Evolutionary conservation across 2,329 filamentous ascomycete genomes (phyloP), one percentile per base, ranked within the genome.

Genomic region (Penicillium concentricum): DNA sequence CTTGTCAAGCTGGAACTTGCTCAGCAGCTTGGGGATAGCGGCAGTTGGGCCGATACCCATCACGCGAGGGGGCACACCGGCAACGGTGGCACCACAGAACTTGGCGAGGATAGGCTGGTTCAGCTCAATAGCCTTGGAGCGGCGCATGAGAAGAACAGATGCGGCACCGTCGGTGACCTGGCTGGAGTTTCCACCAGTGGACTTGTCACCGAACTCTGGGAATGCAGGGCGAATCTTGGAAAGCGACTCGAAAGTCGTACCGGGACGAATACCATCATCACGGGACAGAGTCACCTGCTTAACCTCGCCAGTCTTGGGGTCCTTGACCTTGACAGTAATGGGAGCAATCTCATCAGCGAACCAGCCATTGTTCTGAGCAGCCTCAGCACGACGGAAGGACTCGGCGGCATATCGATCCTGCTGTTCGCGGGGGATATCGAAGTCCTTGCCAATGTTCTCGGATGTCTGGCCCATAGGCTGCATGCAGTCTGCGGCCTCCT

Each of bases 401-500:
- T 95, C 91, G 10, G 89, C 89, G 0, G 94, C 91, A 74, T 87
- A 97, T 64, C 83, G 80, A 76, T 99, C 94, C 78, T 97, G 90
- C 72, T 79, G 78, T 72, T 92, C 87, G 59, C 94, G 85, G 2
- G 85, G 79, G 72, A 99, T 87, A 71, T 88, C 85, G 75, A 97
- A 97, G 78, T 97, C 94, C 47, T 86, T 86, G 67, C 88, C 91
- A 28, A 99, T 92, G 72, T 97, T 97, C 81, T 99, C 94, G 58
- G 89, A 93, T 3, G 94, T 99, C 85, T 96, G 95, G 22, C 94
- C 94, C 94, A 99, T 99, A 64, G 93, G 90, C 82, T 92, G 85
- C 85, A 93, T 85, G 82, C 92, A 94, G 78, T 97, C 93, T 45
- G 76, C 76, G 0, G 91, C 84, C 72, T 97, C 91, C 72, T 91